Percentiles rank a stretch among this genome's conserved stretches.
Conservation (phyloP, 2,329 filamentous ascomycete genomes). For the Macrophomina phaseolina region DNA sequence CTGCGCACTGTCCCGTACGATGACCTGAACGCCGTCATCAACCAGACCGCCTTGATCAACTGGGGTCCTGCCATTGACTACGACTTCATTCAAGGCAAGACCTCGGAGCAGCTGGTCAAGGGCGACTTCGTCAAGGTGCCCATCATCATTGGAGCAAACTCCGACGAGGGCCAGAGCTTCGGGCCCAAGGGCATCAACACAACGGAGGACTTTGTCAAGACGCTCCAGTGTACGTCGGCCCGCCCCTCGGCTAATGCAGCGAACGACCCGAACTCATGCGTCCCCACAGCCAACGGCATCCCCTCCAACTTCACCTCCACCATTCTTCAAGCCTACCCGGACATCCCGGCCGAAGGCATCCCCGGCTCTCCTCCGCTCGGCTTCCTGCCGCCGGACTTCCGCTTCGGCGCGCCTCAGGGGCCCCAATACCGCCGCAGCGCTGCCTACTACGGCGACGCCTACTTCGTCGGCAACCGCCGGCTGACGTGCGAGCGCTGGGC, state of each 20-base stretch:
- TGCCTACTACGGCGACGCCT: slow-evolving; percentile 59
- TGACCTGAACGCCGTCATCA: slow-evolving; percentile 61
- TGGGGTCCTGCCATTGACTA: slow-evolving; percentile 59
- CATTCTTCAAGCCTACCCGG: slow-evolving; percentile 40
- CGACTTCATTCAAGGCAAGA: slow-evolving; percentile 60
- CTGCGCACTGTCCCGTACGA: slow-evolving; percentile 67
- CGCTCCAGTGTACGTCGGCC: slow-evolving; percentile 35
- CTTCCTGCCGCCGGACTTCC: slow-evolving; percentile 25
- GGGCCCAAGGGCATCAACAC: slow-evolving; percentile 61
- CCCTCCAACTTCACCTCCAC: slow-evolving; percentile 37
- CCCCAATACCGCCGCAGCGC: slow-evolving; percentile 59
- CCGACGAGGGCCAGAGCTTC: slow-evolving; percentile 69
- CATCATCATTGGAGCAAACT: slow-evolving; percentile 67
- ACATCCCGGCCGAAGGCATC: slow-evolving; percentile 25
- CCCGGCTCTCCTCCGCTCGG: slow-evolving; percentile 21
- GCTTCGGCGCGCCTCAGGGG: slow-evolving; percentile 32
- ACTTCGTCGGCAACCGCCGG: slow-evolving; percentile 63
- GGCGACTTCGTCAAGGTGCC: slow-evolving; percentile 69
- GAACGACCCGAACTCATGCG: slow-evolving; percentile 37
- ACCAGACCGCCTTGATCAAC: slow-evolving; percentile 46
- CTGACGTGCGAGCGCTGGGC: slow-evolving; percentile 60
- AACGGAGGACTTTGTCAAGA: slow-evolving; percentile 56
- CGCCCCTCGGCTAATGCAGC: slow-evolving; percentile 31
- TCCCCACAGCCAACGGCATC: slow-evolving; percentile 40
- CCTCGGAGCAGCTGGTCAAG: slow-evolving; percentile 59